Evolutionary conservation across 2,329 filamentous ascomycete genomes (phyloP), one percentile per base, ranked within the genome.

Genomic region (Aspergillus candidus): DNA sequence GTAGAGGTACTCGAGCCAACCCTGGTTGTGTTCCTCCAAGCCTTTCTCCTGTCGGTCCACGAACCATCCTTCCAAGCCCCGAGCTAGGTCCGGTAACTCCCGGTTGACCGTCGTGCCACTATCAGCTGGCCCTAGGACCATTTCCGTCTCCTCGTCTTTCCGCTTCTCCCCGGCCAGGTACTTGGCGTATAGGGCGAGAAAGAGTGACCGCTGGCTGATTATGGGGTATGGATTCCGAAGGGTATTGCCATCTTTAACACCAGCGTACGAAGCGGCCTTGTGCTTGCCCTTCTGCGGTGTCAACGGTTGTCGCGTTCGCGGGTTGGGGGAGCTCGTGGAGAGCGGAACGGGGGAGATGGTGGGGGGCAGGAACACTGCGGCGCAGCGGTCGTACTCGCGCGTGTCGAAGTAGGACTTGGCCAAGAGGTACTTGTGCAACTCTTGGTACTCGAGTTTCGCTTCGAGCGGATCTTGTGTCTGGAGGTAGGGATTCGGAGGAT

Each of bases 401-500:
- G 89, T 95, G 66, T 97, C 91, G 63, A 97, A 97, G 55, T 94
- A 84, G 0, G 91, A 86, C 65, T 96, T 96, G 41, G 93, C 91
- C 14, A 97, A 75, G 2, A 97, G 78, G 62, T 91, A 97, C 58
- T 82, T 86, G 67, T 84, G 82, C 30, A 88, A 73, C 67, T 97
- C 91, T 56, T 77, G 81, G 1, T 83, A 78, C 63, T 97, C 90
- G 3, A 94, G 75, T 1, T 76, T 72, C 10, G 83, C 82, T 72
- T 96, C 89, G 45, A 78, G 75, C 1, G 82, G 78, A 57, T 94
- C 86, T 45, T 72, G 67, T 45, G 83, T 84, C 14, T 73, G 56
- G 32, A 69, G 55, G 34, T 74, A 68, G 14, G 72, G 73, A 48
- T 75, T 75, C 48, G 63, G 79, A 62, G 57, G 79, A 54, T 41